phyloP scores from a whole-genome alignment of 176 grass and related monocot genomes.

The Alopecurus myosuroides region DNA sequence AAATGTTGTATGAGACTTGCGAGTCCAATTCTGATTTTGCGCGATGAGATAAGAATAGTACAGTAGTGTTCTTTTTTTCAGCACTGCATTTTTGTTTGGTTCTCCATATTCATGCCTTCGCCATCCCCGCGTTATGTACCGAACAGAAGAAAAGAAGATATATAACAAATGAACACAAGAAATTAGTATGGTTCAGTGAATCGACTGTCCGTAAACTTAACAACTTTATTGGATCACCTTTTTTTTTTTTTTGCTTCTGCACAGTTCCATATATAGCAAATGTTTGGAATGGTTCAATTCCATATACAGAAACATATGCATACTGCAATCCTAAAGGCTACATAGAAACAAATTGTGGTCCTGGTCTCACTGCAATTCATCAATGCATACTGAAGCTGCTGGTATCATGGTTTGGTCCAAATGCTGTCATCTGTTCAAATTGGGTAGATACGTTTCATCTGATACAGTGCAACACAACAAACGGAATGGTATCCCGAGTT shows the following conservation, averaged over 20 bases:
- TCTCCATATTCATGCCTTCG: not conserved
- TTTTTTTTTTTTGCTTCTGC: not conserved
- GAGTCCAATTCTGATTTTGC: not conserved
- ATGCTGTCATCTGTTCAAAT: not conserved
- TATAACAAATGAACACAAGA: not conserved
- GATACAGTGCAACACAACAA: not conserved
- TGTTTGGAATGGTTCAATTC: not conserved
- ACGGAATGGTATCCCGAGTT: not conserved
- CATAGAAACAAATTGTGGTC: not conserved
- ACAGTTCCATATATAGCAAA: constrained; percentile 3
- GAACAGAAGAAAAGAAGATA: not conserved
- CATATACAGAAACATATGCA: not conserved
- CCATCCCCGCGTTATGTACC: not conserved
- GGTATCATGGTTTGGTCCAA: not conserved
- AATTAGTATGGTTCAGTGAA: not conserved
- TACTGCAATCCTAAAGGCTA: not conserved
- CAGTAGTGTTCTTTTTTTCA: not conserved
- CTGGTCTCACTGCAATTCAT: not conserved
- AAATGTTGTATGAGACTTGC: not conserved
- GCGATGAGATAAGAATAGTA: not conserved
- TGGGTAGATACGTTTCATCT: not conserved
- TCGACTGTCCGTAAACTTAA: not conserved
- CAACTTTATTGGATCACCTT: constrained; percentile 16
- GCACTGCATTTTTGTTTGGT: not conserved
- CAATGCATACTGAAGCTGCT: not conserved